These are phyloP conservation scores for Mytilinidion resinicola DNA, from an alignment of 495 filamentous ascomycete species.

Conservation along the genomic window DNA sequence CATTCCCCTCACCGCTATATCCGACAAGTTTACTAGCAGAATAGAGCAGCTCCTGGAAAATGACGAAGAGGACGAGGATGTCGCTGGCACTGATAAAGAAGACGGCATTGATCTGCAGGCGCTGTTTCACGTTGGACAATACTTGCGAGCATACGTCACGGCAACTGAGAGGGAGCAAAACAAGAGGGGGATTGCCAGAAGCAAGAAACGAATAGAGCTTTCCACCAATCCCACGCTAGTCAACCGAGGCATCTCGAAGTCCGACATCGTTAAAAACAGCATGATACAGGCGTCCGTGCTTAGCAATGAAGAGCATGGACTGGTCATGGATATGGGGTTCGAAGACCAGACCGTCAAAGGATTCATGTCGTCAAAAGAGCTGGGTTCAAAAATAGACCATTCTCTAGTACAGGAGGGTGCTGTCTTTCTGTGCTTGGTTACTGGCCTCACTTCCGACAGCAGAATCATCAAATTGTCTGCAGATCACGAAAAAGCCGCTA, in stretches of 20 bases:
- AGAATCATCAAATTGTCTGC: constrained; percentile 84
- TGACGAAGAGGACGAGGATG: constrained; percentile 48
- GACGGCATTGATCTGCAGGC: constrained; percentile 61
- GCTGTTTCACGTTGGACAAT: constrained; percentile 80
- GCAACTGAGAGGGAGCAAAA: constrained; percentile 59
- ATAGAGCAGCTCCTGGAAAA: constrained; percentile 59
- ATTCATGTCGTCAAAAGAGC: constrained; percentile 85
- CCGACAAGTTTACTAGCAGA: constrained; percentile 60
- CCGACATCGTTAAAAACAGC: constrained; percentile 62
- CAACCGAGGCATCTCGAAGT: constrained; percentile 64
- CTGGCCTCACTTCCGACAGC: constrained; percentile 65
- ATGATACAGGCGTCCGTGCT: constrained; percentile 80
- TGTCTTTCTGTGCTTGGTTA: constrained; percentile 76
- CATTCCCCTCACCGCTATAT: constrained; percentile 84
- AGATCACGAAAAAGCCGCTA: constrained; percentile 56
- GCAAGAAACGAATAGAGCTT: constrained; percentile 75
- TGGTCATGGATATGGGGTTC: constrained; percentile 87
- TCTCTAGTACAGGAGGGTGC: constrained; percentile 66
- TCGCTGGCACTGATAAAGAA: constrained; percentile 45
- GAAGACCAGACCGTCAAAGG: constrained; percentile 60
- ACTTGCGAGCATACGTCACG: constrained; percentile 75
- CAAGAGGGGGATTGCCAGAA: constrained; percentile 45
- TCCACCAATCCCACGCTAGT: constrained; percentile 68
- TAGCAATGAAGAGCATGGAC: constrained; percentile 91
- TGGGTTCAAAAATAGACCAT: constrained; percentile 53